Evolutionary conservation across 805 yeast species (phyloP).

Genomic region (Clavispora santaluciae): DNA sequence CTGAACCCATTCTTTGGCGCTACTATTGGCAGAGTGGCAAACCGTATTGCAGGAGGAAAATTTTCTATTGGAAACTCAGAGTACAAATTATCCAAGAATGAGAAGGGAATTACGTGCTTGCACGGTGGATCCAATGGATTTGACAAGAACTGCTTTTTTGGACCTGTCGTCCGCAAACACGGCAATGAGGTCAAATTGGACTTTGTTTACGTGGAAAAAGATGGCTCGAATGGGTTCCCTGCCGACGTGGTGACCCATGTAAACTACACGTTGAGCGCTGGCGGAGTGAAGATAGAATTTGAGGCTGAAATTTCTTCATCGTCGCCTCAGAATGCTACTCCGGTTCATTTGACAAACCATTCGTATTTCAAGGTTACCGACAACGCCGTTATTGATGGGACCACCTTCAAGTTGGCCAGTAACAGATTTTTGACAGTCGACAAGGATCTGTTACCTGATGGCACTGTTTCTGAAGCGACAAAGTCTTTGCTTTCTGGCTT

Average conservation of each 20-base stretch:
- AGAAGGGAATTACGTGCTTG: slow-evolving; percentile 33
- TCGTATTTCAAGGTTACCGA: slow-evolving; percentile 50
- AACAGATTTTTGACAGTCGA: slow-evolving; percentile 41
- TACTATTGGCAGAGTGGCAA: slow-evolving; percentile 62
- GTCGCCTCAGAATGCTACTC: slow-evolving; percentile 38
- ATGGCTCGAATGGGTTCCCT: slow-evolving; percentile 56
- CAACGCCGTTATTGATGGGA: slow-evolving; percentile 26
- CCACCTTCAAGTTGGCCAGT: slow-evolving; percentile 30
- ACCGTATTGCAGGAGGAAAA: slow-evolving; percentile 46
- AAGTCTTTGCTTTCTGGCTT: slow-evolving; percentile 19
- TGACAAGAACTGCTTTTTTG: slow-evolving; percentile 46
- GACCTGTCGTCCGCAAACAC: slow-evolving; percentile 43
- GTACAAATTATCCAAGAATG: slow-evolving; percentile 41
- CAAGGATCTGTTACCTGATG: slow-evolving; percentile 40
- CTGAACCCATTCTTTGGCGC: slow-evolving; percentile 55
- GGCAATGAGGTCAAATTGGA: slow-evolving; percentile 26
- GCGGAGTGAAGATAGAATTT: slow-evolving; percentile 46
- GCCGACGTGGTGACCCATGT: slow-evolving; percentile 47
- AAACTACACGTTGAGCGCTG: slow-evolving; percentile 38
- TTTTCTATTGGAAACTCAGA: slow-evolving; percentile 37
- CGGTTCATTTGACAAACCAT: slow-evolving; percentile 58
- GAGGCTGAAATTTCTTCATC: slow-evolving; percentile 29
- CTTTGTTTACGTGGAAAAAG: slow-evolving; percentile 41
- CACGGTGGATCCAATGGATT: slow-evolving; percentile 56
- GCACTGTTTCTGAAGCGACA: slow-evolving; percentile 22